Base-by-base conservation (phyloP, 1,284 basidiomycete species). In the Paramarasmius palmivorus region DNA sequence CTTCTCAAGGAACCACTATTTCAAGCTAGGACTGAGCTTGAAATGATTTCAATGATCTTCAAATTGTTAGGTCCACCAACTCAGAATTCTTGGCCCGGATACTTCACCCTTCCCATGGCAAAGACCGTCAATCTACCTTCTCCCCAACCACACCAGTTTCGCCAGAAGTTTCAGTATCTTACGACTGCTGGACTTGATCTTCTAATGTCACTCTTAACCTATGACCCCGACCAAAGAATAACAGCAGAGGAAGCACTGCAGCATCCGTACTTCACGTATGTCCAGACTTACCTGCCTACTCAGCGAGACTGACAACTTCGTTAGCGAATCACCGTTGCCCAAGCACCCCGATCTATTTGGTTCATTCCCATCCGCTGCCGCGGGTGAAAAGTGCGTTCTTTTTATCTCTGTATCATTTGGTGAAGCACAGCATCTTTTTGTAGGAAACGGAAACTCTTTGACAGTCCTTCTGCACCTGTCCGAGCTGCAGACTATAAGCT, bases 271-370 rank as follows among this genome's bases (percentile, higher is more conserved):
- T 99, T 99, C 69, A 84, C 74, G 94, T 95, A 55, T 35, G 34
- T 57, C 39, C 25, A 39, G 50, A 40, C 39, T 44, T 53, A 48
- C 56, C 58, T 45, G 20, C 29, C 29, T 36, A 32, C 17, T 23
- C 12, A 42, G 22, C 26, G 42, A 46, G 2, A 15, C 15, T 19
- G 49, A 35, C 4, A 38, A 10, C 34, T 46, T 36, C 47, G 4
- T 9, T 63, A 95, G 93, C 4, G 97, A 99, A 72, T 88, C 92
- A 1, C 97, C 97, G 0, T 71, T 91, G 37, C 96, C 97, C 0
- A 98, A 99, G 64, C 96, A 99, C 69, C 93, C 95, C n/a, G 95
- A 98, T 65, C 75, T 96, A 51, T 99, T 99, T 70, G 86, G 92
- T 1, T 96, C 93, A 1, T 99, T 99, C 71, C 97, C 97, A 15